Evolutionary conservation across 345 rosid genomes (phyloP), one percentile per base, ranked within the genome.

Genomic region (Melaleuca alternifolia): DNA sequence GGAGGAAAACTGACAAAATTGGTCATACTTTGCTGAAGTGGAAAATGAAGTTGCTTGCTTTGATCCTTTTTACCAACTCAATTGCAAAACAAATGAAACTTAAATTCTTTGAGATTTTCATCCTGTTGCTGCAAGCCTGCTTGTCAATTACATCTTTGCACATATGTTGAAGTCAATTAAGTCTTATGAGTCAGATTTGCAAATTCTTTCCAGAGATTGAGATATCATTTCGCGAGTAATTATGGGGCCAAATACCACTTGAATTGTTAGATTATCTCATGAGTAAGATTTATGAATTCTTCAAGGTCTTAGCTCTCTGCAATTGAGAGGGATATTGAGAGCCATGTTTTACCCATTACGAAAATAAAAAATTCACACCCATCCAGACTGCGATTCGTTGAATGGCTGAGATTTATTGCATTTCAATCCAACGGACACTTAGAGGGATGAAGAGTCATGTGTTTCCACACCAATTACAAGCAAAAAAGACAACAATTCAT

Each of bases 201-300:
- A 18, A 16, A 53, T 21, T 54, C 23, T 2, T 20, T 21, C 12
- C 0, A 0, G 5, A 54, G n/a, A 54, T 21, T 1, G 2, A 23
- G 11, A 54, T 11, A 54, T 54, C 21, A 54, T 54, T 54, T 54
- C 24, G 0, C 8, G 59, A 54, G 9, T 3, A 20, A 54, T 21
- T 54, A 7, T 21, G 26, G 26, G 1, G 5, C 0, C 21, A 3
- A 54, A 23, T 21, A 54, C 11, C 9, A 9, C 2, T 8, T 54
- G 59, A 3, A 24, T 54, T 54, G 21, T 54, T 20, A 23, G 41
- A 41, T 41, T 41, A 41, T 41, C 4, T 41, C 4, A 41, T 41
- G 41, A 41, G 41, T 41, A 41, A 41, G 41, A 41, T 41, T 41
- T 41, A 41, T 41, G 41, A 41, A 41, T 52, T 14, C 54, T 52